Conservation (phyloP, 2,329 filamentous ascomycete species). For the Bipolaris cookei region DNA sequence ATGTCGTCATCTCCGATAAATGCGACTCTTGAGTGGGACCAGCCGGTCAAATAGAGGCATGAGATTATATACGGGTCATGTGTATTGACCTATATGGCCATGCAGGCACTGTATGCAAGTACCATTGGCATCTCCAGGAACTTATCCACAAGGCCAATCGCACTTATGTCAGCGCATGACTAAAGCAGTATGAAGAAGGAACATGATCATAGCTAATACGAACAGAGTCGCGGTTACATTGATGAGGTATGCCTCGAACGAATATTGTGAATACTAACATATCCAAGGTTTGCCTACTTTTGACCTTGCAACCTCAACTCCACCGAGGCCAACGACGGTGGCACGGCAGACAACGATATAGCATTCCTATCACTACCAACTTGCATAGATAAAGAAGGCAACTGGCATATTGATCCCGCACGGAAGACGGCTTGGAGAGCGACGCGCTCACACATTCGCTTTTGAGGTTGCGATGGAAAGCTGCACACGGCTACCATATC, state of each 20-base stretch:
- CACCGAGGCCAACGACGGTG: background rate
- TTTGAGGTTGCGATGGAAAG: background rate
- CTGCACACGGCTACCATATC: background rate
- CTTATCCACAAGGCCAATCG: no score
- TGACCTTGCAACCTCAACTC: background rate
- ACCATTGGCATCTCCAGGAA: no score
- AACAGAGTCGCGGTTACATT: background rate
- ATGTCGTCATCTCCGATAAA: constrained; percentile 27
- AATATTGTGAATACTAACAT: no score
- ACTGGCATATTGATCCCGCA: background rate
- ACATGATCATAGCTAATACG: background rate
- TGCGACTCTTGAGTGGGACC: constrained; percentile 21
- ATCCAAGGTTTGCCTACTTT: background rate
- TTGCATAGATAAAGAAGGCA: background rate
- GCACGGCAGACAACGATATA: background rate
- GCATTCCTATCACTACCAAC: background rate
- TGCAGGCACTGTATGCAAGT: no score
- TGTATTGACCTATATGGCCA: no score
- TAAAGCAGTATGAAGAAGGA: background rate
- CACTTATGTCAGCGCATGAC: background rate
- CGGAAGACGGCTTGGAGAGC: background rate
- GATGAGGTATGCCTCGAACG: background rate
- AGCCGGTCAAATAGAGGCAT: constrained; percentile 27
- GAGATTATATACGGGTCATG: constrained; percentile 7
- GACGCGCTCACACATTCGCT: background rate